These are phyloP conservation scores for Epichloe aotearoae DNA, from an alignment of 2,329 filamentous ascomycete species.

Conservation along the genomic window DNA sequence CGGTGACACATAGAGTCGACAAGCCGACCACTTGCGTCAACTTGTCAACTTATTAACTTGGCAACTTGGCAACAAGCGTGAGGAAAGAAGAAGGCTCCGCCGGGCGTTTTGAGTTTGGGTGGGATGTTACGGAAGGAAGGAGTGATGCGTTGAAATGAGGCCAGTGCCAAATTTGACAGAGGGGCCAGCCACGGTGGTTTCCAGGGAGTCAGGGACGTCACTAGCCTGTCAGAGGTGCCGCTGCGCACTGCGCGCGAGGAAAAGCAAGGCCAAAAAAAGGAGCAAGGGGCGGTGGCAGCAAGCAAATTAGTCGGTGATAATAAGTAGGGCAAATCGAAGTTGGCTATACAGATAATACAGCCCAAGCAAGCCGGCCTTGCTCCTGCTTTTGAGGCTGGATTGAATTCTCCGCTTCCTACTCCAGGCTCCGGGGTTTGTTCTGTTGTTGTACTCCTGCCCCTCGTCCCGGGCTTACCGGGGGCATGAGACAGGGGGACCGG, in stretches of 20 bases:
- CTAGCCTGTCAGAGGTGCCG: background rate
- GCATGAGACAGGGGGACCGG: background rate
- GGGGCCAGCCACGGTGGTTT: background rate
- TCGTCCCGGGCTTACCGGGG: conserved; percentile 1
- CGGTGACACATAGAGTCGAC: too few relatives aligned
- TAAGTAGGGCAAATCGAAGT: background rate
- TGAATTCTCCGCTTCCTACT: background rate
- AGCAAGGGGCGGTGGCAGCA: background rate
- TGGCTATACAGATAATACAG: background rate
- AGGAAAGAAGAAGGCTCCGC: too few relatives aligned
- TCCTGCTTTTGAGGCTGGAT: background rate
- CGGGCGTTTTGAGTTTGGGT: too few relatives aligned
- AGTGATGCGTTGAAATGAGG: background rate
- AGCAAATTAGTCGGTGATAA: background rate
- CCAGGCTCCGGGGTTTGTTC: background rate
- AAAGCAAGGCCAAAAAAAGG: background rate
- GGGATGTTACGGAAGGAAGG: background rate
- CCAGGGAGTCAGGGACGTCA: background rate
- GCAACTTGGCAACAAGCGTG: too few relatives aligned
- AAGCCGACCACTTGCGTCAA: too few relatives aligned
- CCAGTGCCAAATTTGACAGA: background rate
- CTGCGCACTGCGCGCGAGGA: background rate
- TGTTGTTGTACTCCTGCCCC: background rate
- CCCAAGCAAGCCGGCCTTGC: background rate
- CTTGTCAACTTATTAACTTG: too few relatives aligned